Evolutionary conservation across 148 eudicot genomes (phyloP).

Genomic region (Vaccinium vitisidaea): DNA sequence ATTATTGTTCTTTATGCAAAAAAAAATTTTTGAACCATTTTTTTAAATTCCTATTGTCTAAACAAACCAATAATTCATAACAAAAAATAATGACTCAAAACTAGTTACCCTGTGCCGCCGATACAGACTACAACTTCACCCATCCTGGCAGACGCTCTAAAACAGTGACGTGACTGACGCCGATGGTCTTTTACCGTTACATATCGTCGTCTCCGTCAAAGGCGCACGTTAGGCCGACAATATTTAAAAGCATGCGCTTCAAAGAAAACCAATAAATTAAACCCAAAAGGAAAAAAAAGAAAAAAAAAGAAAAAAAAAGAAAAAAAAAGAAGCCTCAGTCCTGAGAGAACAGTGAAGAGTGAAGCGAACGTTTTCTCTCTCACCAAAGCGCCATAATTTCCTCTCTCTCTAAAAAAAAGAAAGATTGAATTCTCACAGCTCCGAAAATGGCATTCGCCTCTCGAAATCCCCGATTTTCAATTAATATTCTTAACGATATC

Average conservation of each 20-base stretch:
- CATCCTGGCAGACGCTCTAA: not conserved
- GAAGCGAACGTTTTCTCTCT: slow-evolving; percentile 22
- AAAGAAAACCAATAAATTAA: not conserved
- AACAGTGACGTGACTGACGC: slow-evolving; percentile 11
- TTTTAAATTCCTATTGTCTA: too few species aligned
- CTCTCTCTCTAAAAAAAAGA: not conserved
- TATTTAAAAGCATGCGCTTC: not conserved
- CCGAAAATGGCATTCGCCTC: slow-evolving; percentile 27
- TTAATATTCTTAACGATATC: not conserved
- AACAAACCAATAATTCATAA: too few species aligned
- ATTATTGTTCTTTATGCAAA: too few species aligned
- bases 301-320: not conserved
- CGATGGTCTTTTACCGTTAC: slow-evolving; percentile 13
- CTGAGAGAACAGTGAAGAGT: slow-evolving; percentile 17
- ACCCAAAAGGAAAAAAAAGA: not conserved
- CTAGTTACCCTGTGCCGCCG: not conserved
- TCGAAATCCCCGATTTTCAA: not conserved
- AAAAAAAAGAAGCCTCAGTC: not conserved
- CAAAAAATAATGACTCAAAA: too few species aligned
- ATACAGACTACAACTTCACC: not conserved
- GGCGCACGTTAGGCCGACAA: slow-evolving; percentile 16
- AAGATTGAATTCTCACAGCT: slow-evolving; percentile 6
- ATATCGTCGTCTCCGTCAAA: slow-evolving; percentile 7
- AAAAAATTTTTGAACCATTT: too few species aligned
- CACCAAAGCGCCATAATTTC: slow-evolving; percentile 6